Base-by-base conservation (phyloP, 2,329 filamentous ascomycete species). In the Colletotrichum filicis region DNA sequence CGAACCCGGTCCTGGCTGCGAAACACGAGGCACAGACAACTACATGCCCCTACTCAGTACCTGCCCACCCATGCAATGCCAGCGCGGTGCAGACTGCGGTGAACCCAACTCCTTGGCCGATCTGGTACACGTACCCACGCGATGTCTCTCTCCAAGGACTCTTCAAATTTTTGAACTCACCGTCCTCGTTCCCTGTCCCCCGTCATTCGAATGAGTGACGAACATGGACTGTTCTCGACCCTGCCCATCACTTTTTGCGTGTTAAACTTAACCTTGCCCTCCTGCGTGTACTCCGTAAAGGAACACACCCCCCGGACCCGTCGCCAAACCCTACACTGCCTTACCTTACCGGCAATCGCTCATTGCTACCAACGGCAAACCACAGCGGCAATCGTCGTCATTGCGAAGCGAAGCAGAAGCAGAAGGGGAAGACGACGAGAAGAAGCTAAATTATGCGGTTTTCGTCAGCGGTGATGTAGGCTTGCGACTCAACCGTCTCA, bases 121-220 rank as follows among this genome's bases (percentile, higher is more conserved):
- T 77, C 9, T 42, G 37, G 37, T 42, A 42, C 37, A 35, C 35
- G 14, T n/a, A 49, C 19, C 42, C 42, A 49, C 19, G 42, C 74
- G 71, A 30, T 71, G 11, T 77, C 35, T 14, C 71, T 57, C 52
- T 30, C 37, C 16, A 42, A 42, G 16, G 14, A 42, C 14, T 19
- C 14, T 42, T 16, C 37, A 42, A 19, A 16, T 42, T 7, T 8
- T 19, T 42, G 5, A 76, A 77, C 62, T 73, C 76, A 14, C 67
- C 60, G 19, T 76, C 66, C 66, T 2, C 75, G 72, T 49, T 22
- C 30, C 42, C 42, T 49, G 42, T 49, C 16, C 37, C 37, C 16
- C 19, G 42, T n/a, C 19, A 6, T 49, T 8, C 32, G 12, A n/a
- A 49, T 9, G 60, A 35, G 32, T 52, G 28, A 53, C 24, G 28